phyloP scores from a whole-genome alignment of 805 yeast genomes.

The Ogataea ramenticola region DNA sequence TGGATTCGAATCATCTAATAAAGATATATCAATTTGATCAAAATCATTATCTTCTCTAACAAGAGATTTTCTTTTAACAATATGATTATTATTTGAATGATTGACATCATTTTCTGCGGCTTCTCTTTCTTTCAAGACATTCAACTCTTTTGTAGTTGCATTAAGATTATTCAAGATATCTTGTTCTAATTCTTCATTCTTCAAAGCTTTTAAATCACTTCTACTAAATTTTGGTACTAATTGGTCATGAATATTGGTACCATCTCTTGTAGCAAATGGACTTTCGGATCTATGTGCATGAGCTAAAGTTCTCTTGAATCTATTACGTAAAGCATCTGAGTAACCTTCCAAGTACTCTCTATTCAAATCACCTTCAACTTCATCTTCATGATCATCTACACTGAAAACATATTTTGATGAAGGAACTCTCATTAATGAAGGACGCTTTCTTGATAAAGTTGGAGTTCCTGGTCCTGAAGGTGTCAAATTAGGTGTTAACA shows the following conservation, averaged over 20 bases:
- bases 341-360: constrained; percentile 65
- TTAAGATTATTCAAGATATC: constrained; percentile 19
- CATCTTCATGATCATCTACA: constrained; percentile 78
- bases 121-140: constrained; percentile 22
- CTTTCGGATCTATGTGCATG: not conserved
- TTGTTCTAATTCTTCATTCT: constrained; percentile 18
- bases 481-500: not conserved
- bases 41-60: not conserved
- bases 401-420: constrained; percentile 45
- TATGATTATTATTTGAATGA: not conserved
- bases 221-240: constrained; percentile 1
- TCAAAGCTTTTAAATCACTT: constrained; percentile 2
- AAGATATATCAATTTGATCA: not conserved
- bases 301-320: constrained; percentile 26
- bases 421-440: constrained; percentile 20
- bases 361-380: constrained; percentile 52
- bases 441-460: constrained; percentile 5
- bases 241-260: constrained; percentile 9
- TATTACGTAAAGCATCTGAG: constrained; percentile 55
- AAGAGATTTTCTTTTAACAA: not conserved
- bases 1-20: not conserved
- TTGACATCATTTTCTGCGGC: constrained; percentile 5
- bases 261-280: constrained; percentile 3
- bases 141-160: constrained; percentile 18
- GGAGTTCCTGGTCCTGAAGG: not conserved